Base-by-base conservation (phyloP, 1,139 yeast genomes). In the Eremothecium sinecaudum region DNA sequence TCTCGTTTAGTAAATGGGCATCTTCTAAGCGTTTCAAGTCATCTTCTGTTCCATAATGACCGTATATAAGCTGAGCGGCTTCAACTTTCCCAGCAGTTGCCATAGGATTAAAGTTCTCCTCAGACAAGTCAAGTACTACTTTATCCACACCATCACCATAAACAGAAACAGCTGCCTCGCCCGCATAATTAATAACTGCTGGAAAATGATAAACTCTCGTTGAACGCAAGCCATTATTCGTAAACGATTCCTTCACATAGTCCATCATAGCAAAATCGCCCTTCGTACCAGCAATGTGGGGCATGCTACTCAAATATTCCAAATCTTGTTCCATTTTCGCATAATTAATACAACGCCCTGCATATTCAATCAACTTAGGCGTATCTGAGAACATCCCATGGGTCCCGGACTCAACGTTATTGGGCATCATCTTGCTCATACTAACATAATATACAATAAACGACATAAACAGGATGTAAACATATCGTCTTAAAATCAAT, bases 221-320 rank as follows among this genome's bases (percentile, higher is more conserved):
- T n/a, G 63, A 42, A 26, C 63, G 60, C 31, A 82, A 50, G 2
- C 82, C 80, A 44, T 73, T 73, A 37, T 72, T 69, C 16, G 58
- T 53, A 59, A 82, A 73, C 38, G 71, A 69, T 10, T 68, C 65
- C 42, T 71, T 67, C 15, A 87, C 65, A 53, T 79, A 84, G 40
- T 69, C 66, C 1, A 84, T 78, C 23, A 84, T 59, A 0, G 84
- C 68, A 40, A 74, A 58, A 53, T 86, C 96, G 12, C 94, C 97
- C 13, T 73, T 72, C 2, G 96, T 78, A 2, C 97, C 97, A 0
- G 95, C 76, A 42, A 77, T 59, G 54, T 86, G 97, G 1, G 94
- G 86, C 74, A 86, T 73, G 2, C 84, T 73, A 11, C 90, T 74
- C 24, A 90, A 55, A 51, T 84, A 86, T 48, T 83, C 82, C 44